Conservation (phyloP, 2,329 filamentous ascomycete species). For the Hypoxylon sp. region DNA sequence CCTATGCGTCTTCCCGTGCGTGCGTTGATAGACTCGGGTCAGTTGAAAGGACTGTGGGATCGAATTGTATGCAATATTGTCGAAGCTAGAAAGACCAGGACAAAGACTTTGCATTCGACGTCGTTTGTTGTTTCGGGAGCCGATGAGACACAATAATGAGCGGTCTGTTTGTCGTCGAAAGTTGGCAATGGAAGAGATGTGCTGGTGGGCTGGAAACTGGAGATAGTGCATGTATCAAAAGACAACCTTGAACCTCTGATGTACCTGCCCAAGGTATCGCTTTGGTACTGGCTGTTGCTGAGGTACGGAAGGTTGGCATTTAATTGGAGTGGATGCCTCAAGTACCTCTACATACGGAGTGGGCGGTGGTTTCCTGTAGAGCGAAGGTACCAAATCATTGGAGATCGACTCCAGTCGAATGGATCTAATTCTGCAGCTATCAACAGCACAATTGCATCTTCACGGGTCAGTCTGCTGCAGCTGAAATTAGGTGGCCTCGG, state of each 20-base stretch:
- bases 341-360: slow-evolving; percentile 8
- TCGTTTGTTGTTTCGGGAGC: neutral
- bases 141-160: slow-evolving; percentile 13
- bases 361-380: slow-evolving; percentile 13
- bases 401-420: slow-evolving; percentile 9
- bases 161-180: slow-evolving; percentile 11
- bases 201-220: slow-evolving; percentile 11
- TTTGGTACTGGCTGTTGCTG: neutral
- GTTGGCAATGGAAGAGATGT: slow-evolving; percentile 5
- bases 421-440: slow-evolving; percentile 26
- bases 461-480: slow-evolving; percentile 10
- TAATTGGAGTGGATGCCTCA: slow-evolving; percentile 13
- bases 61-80: slow-evolving; percentile 26
- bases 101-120: neutral
- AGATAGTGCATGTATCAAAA: slow-evolving; percentile 2
- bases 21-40: slow-evolving; percentile 18
- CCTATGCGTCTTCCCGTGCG: slow-evolving; percentile 34
- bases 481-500: slow-evolving; percentile 3
- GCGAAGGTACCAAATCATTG: neutral
- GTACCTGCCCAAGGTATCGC: slow-evolving; percentile 8
- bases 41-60: slow-evolving; percentile 14
- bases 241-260: neutral
- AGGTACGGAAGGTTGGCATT: slow-evolving; percentile 16
- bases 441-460: slow-evolving; percentile 23
- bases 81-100: slow-evolving; percentile 5